Base-by-base conservation (phyloP, 2,329 filamentous ascomycete species). In the Pseudocercospora fijiensis region DNA sequence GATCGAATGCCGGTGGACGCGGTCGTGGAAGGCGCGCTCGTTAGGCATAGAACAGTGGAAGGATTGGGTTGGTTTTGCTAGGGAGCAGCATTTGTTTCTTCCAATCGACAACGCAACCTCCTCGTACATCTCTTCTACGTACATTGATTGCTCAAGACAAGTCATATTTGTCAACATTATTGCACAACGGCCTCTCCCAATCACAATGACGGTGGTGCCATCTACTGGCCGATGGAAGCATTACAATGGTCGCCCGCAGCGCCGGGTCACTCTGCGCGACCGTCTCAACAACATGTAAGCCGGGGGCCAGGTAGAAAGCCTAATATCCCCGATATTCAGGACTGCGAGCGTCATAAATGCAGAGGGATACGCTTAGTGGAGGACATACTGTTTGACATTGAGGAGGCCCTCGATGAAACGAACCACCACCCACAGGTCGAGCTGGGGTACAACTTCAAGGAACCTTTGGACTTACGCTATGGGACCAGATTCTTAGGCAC, bases 1-100 rank as follows among this genome's bases (percentile, higher is more conserved):
- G 72, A 37, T 63, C 60, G 10, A 66, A 65, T 49, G 62, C 58
- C 22, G 67, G 63, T 5, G 53, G 27, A 24, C 28, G n/a, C 10
- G 8, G 27, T 20, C 28, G 53, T 37, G 63, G 49, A 20, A 56
- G 63, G 37, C 57, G 62, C 41, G 47, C 24, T 13, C 43, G 62
- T 41, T 58, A 64, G 22, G 26, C 1, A 10, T 53, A 30, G 22
- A 52, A 37, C 13, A 37, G 9, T 8, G 33, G 33, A 41, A 41
- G 16, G 37, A 5, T 41, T 1, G 37, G 8, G 16, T 18, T n/a
- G 16, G 16, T 8, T 4, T 41, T 41, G 37, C 37, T 41, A 18
- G 37, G 37, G 37, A 41, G 37, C 16, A n/a, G 37, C 37, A 41
- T n/a, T 18, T 41, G 37, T 41, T 41, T n/a, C 16, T 41, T 41